These are phyloP conservation scores for Suillus decipiens DNA, from an alignment of 768 basidiomycete genomes.

Conservation along the genomic window DNA sequence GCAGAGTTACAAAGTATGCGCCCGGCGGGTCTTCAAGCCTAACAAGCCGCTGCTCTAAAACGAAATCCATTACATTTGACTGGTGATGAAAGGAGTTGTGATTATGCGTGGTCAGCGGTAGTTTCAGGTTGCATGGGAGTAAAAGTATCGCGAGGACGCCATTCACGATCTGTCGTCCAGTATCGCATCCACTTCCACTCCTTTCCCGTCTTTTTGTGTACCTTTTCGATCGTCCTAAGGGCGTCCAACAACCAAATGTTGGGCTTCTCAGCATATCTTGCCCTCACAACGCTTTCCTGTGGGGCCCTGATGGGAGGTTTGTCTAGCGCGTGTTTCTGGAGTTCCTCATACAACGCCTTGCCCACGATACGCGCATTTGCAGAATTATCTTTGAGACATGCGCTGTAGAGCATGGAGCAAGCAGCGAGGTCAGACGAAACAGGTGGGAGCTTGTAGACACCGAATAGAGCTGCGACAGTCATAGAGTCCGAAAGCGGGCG, in stretches of 20 bases:
- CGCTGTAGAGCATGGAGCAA: constrained; percentile 56
- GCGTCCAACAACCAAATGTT: constrained; percentile 40
- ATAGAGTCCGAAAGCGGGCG: constrained; percentile 51
- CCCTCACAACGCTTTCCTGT: constrained; percentile 20
- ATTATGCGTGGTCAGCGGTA: constrained; percentile 7
- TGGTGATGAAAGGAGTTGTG: neutral
- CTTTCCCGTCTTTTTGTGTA: constrained; percentile 30
- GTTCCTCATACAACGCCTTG: constrained; percentile 41
- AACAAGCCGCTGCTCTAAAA: neutral
- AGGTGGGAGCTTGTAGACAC: constrained; percentile 53
- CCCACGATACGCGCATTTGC: constrained; percentile 43
- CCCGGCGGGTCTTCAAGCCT: neutral
- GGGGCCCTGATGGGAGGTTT: constrained; percentile 23
- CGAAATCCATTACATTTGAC: neutral
- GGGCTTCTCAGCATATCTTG: constrained; percentile 33
- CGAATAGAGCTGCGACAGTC: constrained; percentile 53
- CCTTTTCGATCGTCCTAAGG: constrained; percentile 37
- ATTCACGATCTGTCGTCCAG: constrained; percentile 19
- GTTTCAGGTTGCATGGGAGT: constrained; percentile 1
- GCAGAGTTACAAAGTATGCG: neutral
- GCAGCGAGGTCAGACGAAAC: constrained; percentile 57
- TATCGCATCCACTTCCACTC: constrained; percentile 27
- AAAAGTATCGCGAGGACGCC: constrained; percentile 4
- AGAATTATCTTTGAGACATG: constrained; percentile 51
- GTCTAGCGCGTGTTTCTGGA: constrained; percentile 35